Evolutionary conservation across 1,139 yeast species (phyloP).

Genomic region (Protomyces lactucae-debilis): DNA sequence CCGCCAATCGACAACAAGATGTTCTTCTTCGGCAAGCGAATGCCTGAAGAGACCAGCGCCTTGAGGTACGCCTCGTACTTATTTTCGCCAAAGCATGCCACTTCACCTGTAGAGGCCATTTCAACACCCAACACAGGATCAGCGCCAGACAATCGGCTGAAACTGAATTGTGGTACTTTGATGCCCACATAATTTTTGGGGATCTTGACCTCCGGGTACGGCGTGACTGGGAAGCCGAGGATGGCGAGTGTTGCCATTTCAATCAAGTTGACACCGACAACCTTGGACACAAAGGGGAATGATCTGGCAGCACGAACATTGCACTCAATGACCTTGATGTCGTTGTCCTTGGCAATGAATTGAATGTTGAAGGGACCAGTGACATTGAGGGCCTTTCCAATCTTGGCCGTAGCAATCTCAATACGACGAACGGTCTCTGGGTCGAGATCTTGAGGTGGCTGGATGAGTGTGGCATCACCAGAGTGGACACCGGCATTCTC

Average conservation of each 20-base stretch:
- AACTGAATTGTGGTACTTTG: conserved; percentile 96
- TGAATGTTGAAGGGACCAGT: conserved; percentile 99
- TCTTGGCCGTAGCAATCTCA: conserved; percentile 92
- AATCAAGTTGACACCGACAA: conserved; percentile 91
- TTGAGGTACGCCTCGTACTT: conserved; percentile 96
- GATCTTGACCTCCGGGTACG: conserved; percentile 70
- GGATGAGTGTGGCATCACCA: conserved; percentile 96
- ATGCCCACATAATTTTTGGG: conserved; percentile 95
- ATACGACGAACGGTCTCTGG: conserved; percentile 87
- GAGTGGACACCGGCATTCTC: conserved; percentile 99
- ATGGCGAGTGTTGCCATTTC: conserved; percentile 97
- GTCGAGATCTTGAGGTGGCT: conserved; percentile 94
- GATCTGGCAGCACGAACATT: conserved; percentile 98
- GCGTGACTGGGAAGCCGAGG: conserved; percentile 77
- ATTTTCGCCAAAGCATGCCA: conserved; percentile 93
- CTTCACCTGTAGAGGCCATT: conserved; percentile 99
- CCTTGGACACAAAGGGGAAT: conserved; percentile 97
- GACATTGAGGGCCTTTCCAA: conserved; percentile 90
- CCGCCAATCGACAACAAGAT: conserved; percentile 93
- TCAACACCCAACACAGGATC: conserved; percentile 98
- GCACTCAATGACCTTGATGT: conserved; percentile 96
- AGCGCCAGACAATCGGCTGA: conserved; percentile 96
- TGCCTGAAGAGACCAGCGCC: conserved; percentile 90
- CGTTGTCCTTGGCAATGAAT: conserved; percentile 86
- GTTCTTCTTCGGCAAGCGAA: conserved; percentile 91